phyloP scores from a whole-genome alignment of 2,329 filamentous ascomycete genomes.

The Trichoderma koningii region DNA sequence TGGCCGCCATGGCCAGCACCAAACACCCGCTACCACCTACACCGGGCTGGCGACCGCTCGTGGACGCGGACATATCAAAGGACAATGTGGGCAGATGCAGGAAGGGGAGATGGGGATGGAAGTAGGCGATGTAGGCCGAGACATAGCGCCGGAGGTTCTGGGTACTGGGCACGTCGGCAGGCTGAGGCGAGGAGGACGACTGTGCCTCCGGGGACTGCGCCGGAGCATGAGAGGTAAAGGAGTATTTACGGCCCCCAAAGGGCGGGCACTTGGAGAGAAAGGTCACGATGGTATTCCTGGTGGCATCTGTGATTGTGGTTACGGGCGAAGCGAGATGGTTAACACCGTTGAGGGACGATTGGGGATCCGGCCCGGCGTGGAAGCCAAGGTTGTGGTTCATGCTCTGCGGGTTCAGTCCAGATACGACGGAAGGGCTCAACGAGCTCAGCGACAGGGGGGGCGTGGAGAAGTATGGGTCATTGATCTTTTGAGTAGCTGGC shows the following conservation, averaged over 20 bases:
- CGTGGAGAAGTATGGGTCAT: slow-evolving; percentile 77
- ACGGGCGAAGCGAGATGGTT: slow-evolving; percentile 60
- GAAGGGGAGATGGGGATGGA: slow-evolving; percentile 94
- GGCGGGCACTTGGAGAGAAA: slow-evolving; percentile 59
- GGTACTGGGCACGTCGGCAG: slow-evolving; percentile 71
- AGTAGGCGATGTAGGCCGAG: slow-evolving; percentile 84
- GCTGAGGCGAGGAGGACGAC: slow-evolving; percentile 52
- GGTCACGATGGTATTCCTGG: slow-evolving; percentile 62
- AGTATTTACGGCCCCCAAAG: slow-evolving; percentile 65
- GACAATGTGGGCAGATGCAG: slow-evolving; percentile 88
- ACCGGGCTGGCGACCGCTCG: slow-evolving; percentile 61
- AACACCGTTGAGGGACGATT: slow-evolving; percentile 69
- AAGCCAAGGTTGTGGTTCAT: slow-evolving; percentile 68
- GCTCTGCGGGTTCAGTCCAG: slow-evolving; percentile 62
- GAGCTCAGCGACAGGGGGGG: slow-evolving; percentile 73
- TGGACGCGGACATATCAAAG: slow-evolving; percentile 76
- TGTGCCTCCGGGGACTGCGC: slow-evolving; percentile 57
- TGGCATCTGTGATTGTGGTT: slow-evolving; percentile 66
- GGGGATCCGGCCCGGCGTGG: slow-evolving; percentile 68
- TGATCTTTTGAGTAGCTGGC: slow-evolving; percentile 67
- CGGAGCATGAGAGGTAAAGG: slow-evolving; percentile 57
- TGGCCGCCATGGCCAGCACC: slow-evolving; percentile 79
- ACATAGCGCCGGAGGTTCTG: slow-evolving; percentile 88
- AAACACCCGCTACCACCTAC: slow-evolving; percentile 82
- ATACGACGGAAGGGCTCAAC: slow-evolving; percentile 71